Base-by-base conservation (phyloP, 2,329 filamentous ascomycete species). In the Hypoxylon sp. region DNA sequence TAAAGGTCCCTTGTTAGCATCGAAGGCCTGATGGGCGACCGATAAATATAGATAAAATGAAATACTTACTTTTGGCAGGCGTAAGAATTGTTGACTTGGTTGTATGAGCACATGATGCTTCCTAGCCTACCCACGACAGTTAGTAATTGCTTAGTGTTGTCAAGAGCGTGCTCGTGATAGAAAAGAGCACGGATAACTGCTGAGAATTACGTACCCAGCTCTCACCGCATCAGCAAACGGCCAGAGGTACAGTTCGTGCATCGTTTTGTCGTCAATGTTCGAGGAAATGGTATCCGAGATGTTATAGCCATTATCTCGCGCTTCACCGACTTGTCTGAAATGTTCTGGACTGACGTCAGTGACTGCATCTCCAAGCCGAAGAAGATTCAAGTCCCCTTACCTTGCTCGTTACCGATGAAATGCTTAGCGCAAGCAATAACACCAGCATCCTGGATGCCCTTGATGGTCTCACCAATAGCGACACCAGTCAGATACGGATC, bases 1-100 rank as follows among this genome's bases (percentile, higher is more conserved):
- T 59, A 23, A n/a, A n/a, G n/a, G n/a, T n/a, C n/a, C n/a, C n/a
- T n/a, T n/a, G n/a, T n/a, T n/a, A n/a, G n/a, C n/a, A n/a, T n/a
- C n/a, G n/a, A n/a, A n/a, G n/a, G n/a, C n/a, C n/a, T n/a, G n/a
- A n/a, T n/a, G n/a, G n/a, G n/a, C 17, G 30, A 12, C 1, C 17
- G 30, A 12, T 2, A 6, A 11, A 17, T 13, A 21, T 30, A 13
- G 35, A 38, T 30, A 21, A 25, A 30, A 27, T 11, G 25, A 11
- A 16, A 31, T 12, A 51, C 52, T 23, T 29, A 59, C 56, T 94
- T 94, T 64, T 93, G 88, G 71, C 90, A 94, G 13, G 73, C 80
- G 61, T 91, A 91, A 5, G 84, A 90, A 70, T 90, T 90, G 75
- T 95, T 95, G 70, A 91, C 68, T 64, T 89, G 87, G 64, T 90